Conservation (phyloP, 2,329 filamentous ascomycete species). For the Fusarium solani-melongenae region DNA sequence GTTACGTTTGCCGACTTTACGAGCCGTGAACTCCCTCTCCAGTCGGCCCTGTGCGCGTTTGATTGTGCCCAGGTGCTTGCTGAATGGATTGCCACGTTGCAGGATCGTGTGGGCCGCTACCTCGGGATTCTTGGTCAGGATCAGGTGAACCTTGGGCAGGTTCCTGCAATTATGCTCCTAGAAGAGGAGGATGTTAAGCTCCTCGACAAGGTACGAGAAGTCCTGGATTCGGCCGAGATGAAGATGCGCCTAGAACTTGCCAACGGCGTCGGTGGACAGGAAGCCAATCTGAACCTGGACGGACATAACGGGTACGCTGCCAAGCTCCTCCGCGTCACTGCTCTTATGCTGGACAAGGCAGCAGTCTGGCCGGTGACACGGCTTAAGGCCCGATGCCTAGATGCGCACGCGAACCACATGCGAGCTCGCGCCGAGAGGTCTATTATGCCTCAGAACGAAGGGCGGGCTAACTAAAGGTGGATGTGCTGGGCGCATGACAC, state of each 20-base stretch:
- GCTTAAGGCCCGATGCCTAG: slow-evolving; percentile 66
- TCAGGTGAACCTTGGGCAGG: slow-evolving; percentile 79
- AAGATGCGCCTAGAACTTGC: slow-evolving; percentile 75
- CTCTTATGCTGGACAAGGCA: slow-evolving; percentile 87
- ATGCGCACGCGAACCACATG: slow-evolving; percentile 65
- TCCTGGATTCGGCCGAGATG: slow-evolving; percentile 79
- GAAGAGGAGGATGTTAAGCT: slow-evolving; percentile 93
- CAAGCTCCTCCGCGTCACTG: slow-evolving; percentile 85
- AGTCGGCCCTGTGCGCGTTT: slow-evolving; percentile 91
- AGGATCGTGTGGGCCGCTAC: slow-evolving; percentile 92
- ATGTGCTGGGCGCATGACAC: neutral
- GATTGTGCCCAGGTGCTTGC: slow-evolving; percentile 94
- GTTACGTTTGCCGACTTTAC: slow-evolving; percentile 87
- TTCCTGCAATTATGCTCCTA: slow-evolving; percentile 88
- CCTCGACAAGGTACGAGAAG: slow-evolving; percentile 82
- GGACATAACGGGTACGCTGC: slow-evolving; percentile 81
- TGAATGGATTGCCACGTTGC: slow-evolving; percentile 93
- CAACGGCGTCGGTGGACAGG: slow-evolving; percentile 61
- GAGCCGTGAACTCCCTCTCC: slow-evolving; percentile 86
- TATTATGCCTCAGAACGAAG: slow-evolving; percentile 53
- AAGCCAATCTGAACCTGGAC: slow-evolving; percentile 64
- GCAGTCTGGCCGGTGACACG: slow-evolving; percentile 85
- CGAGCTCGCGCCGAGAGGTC: slow-evolving; percentile 65
- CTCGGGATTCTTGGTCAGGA: slow-evolving; percentile 88
- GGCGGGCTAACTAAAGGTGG: slow-evolving; percentile 4